Evolutionary conservation across 176 grass and related monocot species (phyloP).

Genomic region (Carex pumila): DNA sequence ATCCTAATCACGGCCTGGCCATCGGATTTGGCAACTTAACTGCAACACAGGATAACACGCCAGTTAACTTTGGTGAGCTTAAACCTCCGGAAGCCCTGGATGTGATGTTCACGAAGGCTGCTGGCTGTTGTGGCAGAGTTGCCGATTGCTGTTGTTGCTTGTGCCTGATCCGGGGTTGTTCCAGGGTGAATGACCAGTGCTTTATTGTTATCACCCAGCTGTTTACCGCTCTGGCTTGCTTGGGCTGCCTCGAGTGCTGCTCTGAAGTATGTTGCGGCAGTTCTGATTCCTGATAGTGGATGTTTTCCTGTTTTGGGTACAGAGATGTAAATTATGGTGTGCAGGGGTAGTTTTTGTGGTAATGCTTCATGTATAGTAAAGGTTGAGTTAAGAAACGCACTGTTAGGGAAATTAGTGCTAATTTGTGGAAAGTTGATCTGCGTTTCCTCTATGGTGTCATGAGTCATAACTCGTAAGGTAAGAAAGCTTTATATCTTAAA

Average conservation of each 20-base stretch:
- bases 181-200: constrained; percentile 65
- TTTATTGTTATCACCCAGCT: constrained; percentile 50
- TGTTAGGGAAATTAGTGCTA: background rate
- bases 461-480: background rate
- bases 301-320: background rate
- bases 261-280: constrained; percentile 44
- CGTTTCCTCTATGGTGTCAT: background rate
- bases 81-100: constrained; percentile 29
- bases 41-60: constrained; percentile 56
- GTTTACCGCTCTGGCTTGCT: constrained; percentile 54
- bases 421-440: background rate
- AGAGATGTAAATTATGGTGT: constrained; percentile 3
- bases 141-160: constrained; percentile 66
- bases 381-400: background rate
- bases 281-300: constrained; percentile 13
- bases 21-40: constrained; percentile 62
- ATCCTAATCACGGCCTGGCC: constrained; percentile 30
- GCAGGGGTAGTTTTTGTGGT: background rate
- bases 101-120: constrained; percentile 42
- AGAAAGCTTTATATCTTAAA: background rate
- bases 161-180: constrained; percentile 70
- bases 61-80: constrained; percentile 27
- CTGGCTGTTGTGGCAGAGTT: constrained; percentile 44
- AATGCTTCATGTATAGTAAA: background rate
- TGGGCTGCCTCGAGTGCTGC: constrained; percentile 85